Percentiles rank a stretch among this genome's conserved stretches.
These are phyloP conservation scores for Penicillium sp. DNA, from an alignment of 2,329 filamentous ascomycete genomes.

Conservation along the genomic window DNA sequence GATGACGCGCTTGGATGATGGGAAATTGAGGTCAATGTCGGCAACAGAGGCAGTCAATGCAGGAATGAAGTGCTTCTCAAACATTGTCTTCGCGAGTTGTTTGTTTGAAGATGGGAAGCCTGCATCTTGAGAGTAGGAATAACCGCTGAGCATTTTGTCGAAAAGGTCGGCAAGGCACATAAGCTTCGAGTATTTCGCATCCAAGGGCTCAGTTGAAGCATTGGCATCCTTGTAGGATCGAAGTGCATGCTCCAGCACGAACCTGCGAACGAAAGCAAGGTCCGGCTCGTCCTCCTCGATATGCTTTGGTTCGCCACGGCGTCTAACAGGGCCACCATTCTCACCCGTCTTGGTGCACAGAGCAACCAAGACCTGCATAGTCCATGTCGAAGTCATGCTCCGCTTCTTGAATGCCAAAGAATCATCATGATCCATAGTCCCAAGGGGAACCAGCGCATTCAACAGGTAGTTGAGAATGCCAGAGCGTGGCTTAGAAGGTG, in stretches of 20 bases:
- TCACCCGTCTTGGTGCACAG: conserved; percentile 87
- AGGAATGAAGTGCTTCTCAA: conserved; percentile 92
- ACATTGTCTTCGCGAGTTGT: conserved; percentile 92
- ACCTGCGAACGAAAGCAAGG: conserved; percentile 87
- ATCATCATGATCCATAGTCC: conserved; percentile 68
- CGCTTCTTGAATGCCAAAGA: conserved; percentile 80
- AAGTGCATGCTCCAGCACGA: conserved; percentile 89
- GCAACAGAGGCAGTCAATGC: conserved; percentile 88
- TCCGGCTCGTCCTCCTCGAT: conserved; percentile 44
- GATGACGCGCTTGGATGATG: conserved; percentile 86
- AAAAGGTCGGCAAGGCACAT: conserved; percentile 88
- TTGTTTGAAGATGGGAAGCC: conserved; percentile 63
- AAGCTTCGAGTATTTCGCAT: conserved; percentile 83
- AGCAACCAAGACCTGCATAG: conserved; percentile 81
- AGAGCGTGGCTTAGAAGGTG: conserved; percentile 90
- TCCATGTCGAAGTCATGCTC: conserved; percentile 77
- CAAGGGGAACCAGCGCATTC: conserved; percentile 70
- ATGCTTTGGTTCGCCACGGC: conserved; percentile 46
- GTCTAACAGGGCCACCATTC: conserved; percentile 59
- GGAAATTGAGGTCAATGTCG: conserved; percentile 93
- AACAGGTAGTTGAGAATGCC: conserved; percentile 92
- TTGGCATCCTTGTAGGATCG: conserved; percentile 90
- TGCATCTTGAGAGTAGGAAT: conserved; percentile 59
- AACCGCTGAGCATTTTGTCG: conserved; percentile 83
- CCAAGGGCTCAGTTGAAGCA: conserved; percentile 73